Evolutionary conservation across 176 grass and related monocot genomes (phyloP), one percentile per base, ranked within the genome.

Genomic region (Themeda triandra): DNA sequence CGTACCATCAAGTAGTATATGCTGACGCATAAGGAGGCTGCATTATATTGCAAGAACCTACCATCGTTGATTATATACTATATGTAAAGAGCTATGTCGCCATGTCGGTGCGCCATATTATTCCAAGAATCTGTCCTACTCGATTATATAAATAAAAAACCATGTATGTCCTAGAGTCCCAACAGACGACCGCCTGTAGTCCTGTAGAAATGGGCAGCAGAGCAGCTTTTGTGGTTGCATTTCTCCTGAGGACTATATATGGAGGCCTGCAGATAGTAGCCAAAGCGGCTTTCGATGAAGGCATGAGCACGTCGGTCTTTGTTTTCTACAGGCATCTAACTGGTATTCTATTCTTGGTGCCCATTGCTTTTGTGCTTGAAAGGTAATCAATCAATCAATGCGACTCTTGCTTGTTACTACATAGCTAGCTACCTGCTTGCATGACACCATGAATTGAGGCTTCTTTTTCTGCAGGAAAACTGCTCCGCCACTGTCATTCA

Each of bases 311-410:
- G 2, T 79, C 28, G 28, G 83, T 92, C 7, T 86, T 88, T 42
- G 90, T 88, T 75, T 92, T 92, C 90, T 92, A 92, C 68, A 83
- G 90, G 49, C 82, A 88, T 78, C 18, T 28, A 1, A 45, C 36
- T 53, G 90, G 31, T 31, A 83, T 82, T 58, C 49, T 92, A 8
- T 64, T 86, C 36, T 65, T 92, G 23, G 66, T 80, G n/a, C 90
- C 90, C 4, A 4, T 92, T 63, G 86, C 86, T 2, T 86, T 83
- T 76, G 40, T 86, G 15, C 63, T 92, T 35, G 87, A 86, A 89
- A 84, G 90, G 86, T 92, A 74, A 56, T 10, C 53, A 56, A 54
- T 54, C 51, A 58, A 59, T 9, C 49, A 21, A 51, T 37, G 14
- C 8, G 11, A 48, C 42, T 46, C 30, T 30, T 45, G 31, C 21